phyloP scores from a whole-genome alignment of 768 basidiomycete genomes.

The Russula olivacea region DNA sequence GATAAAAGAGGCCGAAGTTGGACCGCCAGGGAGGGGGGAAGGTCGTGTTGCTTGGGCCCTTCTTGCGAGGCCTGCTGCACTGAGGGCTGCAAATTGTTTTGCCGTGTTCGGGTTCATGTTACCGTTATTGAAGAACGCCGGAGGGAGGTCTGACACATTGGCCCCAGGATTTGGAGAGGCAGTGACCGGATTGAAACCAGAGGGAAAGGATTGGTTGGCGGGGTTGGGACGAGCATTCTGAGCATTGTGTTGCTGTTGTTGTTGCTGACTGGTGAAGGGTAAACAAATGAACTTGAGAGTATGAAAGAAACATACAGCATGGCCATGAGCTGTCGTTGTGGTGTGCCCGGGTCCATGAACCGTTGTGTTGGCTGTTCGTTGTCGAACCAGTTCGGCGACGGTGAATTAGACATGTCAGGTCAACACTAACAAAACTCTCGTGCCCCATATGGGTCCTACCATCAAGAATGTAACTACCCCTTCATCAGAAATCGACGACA shows the following conservation, averaged over 20 bases:
- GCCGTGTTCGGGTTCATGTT: constrained; percentile 60
- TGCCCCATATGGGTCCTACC: not conserved
- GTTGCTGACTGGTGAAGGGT: constrained; percentile 12
- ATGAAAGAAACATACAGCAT: constrained; percentile 23
- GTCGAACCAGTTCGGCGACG: constrained; percentile 18
- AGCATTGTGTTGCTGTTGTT: constrained; percentile 15
- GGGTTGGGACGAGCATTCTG: constrained; percentile 14
- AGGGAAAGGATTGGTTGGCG: constrained; percentile 9
- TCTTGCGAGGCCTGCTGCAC: constrained; percentile 54
- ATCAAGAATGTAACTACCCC: not conserved
- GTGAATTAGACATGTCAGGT: constrained; percentile 14
- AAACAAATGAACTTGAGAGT: not conserved
- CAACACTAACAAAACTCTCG: not conserved
- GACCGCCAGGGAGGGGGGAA: constrained; percentile 42
- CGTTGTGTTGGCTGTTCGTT: constrained; percentile 22
- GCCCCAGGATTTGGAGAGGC: constrained; percentile 21
- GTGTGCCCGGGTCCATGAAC: constrained; percentile 21
- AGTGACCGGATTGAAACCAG: constrained; percentile 17
- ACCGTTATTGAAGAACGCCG: constrained; percentile 7
- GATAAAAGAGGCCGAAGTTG: constrained; percentile 60
- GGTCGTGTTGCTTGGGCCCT: constrained; percentile 39
- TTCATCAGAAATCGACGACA: constrained; percentile 77
- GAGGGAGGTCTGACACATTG: constrained; percentile 5
- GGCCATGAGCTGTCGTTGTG: constrained; percentile 22
- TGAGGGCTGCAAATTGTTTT: constrained; percentile 79